A percentile compares a stretch with the other conserved stretches of the same genome.
phyloP scores from a whole-genome alignment of 2,329 filamentous ascomycete species.

The Verticillium nonalfalfae region DNA sequence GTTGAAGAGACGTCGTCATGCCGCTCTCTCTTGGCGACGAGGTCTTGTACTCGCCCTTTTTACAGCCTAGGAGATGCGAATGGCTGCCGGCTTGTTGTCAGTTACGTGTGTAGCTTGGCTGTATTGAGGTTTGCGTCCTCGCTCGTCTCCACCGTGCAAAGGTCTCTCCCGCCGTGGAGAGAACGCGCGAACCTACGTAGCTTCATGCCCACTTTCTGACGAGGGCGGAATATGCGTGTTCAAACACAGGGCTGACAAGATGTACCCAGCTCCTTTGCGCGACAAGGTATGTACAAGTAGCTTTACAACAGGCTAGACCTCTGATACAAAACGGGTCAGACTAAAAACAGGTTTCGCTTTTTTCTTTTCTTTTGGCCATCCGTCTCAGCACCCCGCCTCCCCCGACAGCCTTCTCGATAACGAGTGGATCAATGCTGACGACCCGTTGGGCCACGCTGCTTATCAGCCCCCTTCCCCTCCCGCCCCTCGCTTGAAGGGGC shows the following conservation, averaged over 20 bases:
- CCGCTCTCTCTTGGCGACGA: no score
- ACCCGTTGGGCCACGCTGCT: no score
- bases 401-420: neutral
- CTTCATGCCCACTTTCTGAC: no score
- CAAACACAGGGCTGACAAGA: neutral
- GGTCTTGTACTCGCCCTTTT: no score
- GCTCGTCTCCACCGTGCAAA: no score
- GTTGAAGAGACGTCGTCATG: no score
- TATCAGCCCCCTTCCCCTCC: neutral
- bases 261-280: neutral
- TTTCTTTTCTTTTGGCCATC: neutral
- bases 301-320: neutral
- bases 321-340: neutral
- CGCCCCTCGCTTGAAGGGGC: neutral
- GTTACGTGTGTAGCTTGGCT: no score
- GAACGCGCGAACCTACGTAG: neutral
- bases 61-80: no score
- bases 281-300: neutral
- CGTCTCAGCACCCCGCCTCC: neutral
- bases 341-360: neutral
- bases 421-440: no score
- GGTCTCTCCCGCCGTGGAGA: neutral
- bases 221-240: no score
- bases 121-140: no score
- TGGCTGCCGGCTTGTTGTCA: no score